Evolutionary conservation across 2,329 filamentous ascomycete species (phyloP).

Genomic region (Ceratocystis albifundus): DNA sequence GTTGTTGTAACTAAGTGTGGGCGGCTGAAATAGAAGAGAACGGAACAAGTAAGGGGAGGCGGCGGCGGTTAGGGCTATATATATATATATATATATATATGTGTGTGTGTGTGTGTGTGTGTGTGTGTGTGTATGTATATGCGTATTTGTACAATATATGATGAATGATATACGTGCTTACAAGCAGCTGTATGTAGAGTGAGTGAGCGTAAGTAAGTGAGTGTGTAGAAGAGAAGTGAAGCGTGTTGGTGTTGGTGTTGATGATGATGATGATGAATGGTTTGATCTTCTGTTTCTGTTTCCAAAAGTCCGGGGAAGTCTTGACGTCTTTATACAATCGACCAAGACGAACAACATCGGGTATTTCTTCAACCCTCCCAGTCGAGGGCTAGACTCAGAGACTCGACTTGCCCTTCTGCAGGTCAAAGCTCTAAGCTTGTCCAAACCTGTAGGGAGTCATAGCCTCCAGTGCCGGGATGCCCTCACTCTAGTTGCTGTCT

Average conservation of each 20-base stretch:
- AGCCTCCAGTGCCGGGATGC: background rate
- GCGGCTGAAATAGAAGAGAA: background rate
- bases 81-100: too few species aligned
- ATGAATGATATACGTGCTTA: too few species aligned
- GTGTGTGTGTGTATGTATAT: too few species aligned
- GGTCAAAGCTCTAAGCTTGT: background rate
- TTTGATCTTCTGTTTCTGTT: background rate
- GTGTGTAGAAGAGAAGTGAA: background rate
- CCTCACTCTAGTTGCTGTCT: background rate
- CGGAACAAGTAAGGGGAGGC: slow-evolving; percentile 10
- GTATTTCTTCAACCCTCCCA: background rate
- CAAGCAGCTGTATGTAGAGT: background rate
- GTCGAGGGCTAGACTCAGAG: background rate
- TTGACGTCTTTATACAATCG: background rate
- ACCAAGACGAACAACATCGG: background rate
- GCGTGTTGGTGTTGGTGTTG: background rate
- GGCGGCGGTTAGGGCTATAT: background rate
- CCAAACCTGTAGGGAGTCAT: background rate
- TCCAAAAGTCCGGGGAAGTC: background rate
- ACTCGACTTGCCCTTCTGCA: background rate
- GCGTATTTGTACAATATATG: too few species aligned
- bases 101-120: too few species aligned
- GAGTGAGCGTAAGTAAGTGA: slow-evolving; percentile 15
- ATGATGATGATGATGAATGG: background rate
- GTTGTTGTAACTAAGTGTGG: background rate